phyloP scores from a whole-genome alignment of 2,329 filamentous ascomycete genomes.

The Fusarium lateritium region DNA sequence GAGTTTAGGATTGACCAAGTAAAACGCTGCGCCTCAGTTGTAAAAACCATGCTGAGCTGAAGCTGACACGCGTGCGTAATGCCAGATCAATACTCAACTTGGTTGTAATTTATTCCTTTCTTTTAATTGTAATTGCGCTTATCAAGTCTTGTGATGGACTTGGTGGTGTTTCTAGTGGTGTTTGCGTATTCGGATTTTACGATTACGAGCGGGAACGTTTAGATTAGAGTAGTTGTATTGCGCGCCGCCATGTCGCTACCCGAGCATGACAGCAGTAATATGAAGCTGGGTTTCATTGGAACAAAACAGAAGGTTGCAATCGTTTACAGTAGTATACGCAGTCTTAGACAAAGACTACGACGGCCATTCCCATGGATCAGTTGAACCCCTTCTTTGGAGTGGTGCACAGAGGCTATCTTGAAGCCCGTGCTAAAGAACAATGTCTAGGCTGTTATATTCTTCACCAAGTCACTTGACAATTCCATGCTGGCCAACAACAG shows the following conservation, averaged over 20 bases:
- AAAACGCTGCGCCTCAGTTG: slow-evolving; percentile 18
- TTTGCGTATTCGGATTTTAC: slow-evolving; percentile 42
- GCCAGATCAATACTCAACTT: slow-evolving; percentile 15
- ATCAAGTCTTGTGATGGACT: background rate
- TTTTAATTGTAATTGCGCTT: background rate
- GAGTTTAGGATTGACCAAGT: background rate
- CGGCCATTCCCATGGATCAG: background rate
- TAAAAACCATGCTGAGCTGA: slow-evolving; percentile 15
- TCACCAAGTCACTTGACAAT: slow-evolving; percentile 6
- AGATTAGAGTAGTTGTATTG: slow-evolving; percentile 1
- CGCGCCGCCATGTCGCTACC: background rate
- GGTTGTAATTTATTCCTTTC: slow-evolving; percentile 9
- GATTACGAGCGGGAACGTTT: slow-evolving; percentile 33
- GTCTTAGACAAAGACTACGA: slow-evolving; percentile 13
- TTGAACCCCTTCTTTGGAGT: background rate
- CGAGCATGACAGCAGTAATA: background rate
- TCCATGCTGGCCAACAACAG: background rate
- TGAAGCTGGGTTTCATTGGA: background rate
- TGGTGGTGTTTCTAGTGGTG: slow-evolving; percentile 1
- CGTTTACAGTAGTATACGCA: background rate
- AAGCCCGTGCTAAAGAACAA: slow-evolving; percentile 34
- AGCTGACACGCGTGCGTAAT: slow-evolving; percentile 12
- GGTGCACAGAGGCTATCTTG: background rate
- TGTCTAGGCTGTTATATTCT: slow-evolving; percentile 20
- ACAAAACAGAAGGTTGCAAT: background rate